Evolutionary conservation across 768 basidiomycete species (phyloP), one percentile per base, ranked within the genome.

Genomic region (Pisolithus tinctorius): DNA sequence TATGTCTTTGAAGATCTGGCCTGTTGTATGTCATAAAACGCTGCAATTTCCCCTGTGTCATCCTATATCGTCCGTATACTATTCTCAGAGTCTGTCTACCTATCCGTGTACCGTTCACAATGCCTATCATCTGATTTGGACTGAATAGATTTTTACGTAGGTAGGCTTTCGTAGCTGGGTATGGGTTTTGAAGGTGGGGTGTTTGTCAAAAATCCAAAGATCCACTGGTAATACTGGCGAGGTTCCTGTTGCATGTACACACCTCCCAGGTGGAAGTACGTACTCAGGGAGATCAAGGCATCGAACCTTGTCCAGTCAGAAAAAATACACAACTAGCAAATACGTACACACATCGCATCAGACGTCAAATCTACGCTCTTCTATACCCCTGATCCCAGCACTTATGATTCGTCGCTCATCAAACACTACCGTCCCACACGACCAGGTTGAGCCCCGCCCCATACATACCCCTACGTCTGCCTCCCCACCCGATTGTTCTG

Each of bases 331-430:
- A 4, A 13, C 13, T 4, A 34, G 34, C 14, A 34, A 34, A 34
- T 34, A 34, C 34, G 14, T 13, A 34, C 31, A 34, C 11, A 14
- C 16, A 6, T 14, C 6, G 14, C 26, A 45, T 29, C 63, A 69
- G n/a, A 71, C 51, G 53, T 71, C 69, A 30, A 69, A 69, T 45
- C 67, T 58, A 38, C 69, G 63, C 11, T 69, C 66, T 49, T 69
- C 69, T 36, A 67, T 52, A 36, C 67, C 69, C 41, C 58, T 56
- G 7, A 57, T 53, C 20, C 65, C 63, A 29, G 70, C 66, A 20
- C 67, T 84, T 54, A 88, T 75, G 49, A 89, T 86, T 59, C 81
- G 71, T 60, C 85, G 76, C 54, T 89, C 88, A 59, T 90, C 88
- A 63, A 90, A 90, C 25, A 74, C 76, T 41, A 88, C 74, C 4